Base-by-base conservation (phyloP, 306 rosid species). In the Astragalus glycyphyllos region DNA sequence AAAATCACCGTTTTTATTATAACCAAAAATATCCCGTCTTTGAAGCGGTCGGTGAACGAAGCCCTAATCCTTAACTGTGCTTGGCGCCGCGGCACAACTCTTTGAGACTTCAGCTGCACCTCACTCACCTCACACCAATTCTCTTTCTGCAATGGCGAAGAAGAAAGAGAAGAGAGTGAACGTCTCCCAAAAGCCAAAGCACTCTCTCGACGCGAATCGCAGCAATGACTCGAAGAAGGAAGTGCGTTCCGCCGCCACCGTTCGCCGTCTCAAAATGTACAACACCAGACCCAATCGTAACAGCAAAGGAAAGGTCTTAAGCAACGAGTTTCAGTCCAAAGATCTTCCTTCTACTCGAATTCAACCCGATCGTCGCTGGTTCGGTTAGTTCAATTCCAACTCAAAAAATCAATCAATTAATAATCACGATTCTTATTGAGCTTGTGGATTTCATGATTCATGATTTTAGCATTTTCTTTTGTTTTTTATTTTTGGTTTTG, bases 211-310 rank as follows among this genome's bases (percentile, higher is more conserved):
- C 75, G 92, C 68, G 3, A 94, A 94, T 44, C 86, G 98, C 4
- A 81, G 77, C 78, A 80, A 75, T 51, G 89, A 80, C 53, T 31
- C 61, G 16, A 86, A 81, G 58, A 84, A 72, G 10, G 82, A 81
- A 17, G n/a, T 80, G 7, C 97, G 98, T 9, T 87, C 77, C 55
- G 94, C 90, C 68, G 89, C 97, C 76, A 94, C 96, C 1, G 97
- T 94, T 15, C 92, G 95, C 63, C 96, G 97, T 7, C 97, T 90
- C 76, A 72, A 90, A 73, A 94, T 94, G 96, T 94, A 94, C 80
- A 86, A 94, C 0, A 80, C 84, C 56, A 76, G 89, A 75, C 97
- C 98, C 5, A 70, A 63, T 48, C 90, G 96, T 14, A 81, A 87
- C 74, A 72, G 84, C 3, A 70, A 68, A 54, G 97, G 98, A 3